Base-by-base conservation (phyloP, 2,329 filamentous ascomycete species). In the Westerdykella ornata region DNA sequence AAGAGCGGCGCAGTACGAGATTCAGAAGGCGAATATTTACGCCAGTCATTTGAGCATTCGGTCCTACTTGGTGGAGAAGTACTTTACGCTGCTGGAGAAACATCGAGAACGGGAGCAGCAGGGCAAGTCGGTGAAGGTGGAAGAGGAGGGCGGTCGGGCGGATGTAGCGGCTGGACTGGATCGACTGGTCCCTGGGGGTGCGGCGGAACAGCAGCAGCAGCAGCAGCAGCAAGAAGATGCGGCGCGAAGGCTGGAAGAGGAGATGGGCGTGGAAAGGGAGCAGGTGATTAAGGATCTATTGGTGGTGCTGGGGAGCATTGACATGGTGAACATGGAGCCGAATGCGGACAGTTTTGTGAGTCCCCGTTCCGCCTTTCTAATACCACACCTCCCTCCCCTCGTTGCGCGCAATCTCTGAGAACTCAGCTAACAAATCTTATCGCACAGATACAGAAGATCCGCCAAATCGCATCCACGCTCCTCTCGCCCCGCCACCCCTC, bases 1-100 rank as follows among this genome's bases (percentile, higher is more conserved):
- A 5, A 63, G 68, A 29, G 55, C 58, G 20, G 68, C 88, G 4
- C 86, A 92, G 59, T 88, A 82, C 51, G 88, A 94, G 66, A 92
- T 95, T 20, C 88, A 94, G 62, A 94, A 94, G 61, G 85, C 87
- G 5, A 94, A 94, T 62, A 85, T 95, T 30, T 88, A 90, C 58
- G 80, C 82, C 2, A 90, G 84, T 5, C 84, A 88, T 55, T 72
- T 95, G 8, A 81, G 82, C 2, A 94, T 87, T 0, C 77, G 88
- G 17, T 90, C 85, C 0, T 89, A 88, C 60, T 80, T 90, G 42
- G 86, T 94, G 0, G 87, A 94, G 62, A 83, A 88, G 49, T 94
- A 90, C 67, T 87, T 87, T 63, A 81, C 81, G 52, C 72, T 92
- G 1, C 79, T 81, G 29, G 84, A 88, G 39, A 77, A 81, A 1